These are phyloP conservation scores for Calocybe indica DNA, from an alignment of 768 basidiomycete species.

Conservation along the genomic window DNA sequence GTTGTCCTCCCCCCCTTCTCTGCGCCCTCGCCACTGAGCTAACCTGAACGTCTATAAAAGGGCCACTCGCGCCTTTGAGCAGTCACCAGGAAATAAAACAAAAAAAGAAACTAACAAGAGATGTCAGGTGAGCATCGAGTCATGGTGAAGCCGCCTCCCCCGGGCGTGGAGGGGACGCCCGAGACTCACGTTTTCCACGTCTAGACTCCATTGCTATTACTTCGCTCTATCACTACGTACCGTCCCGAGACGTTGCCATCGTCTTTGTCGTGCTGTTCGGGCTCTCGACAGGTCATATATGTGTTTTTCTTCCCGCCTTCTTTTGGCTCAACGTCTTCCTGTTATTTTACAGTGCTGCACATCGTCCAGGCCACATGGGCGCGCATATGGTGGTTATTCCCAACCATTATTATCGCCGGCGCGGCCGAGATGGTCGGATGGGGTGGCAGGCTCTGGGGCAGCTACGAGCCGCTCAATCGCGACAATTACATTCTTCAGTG, in stretches of 20 bases:
- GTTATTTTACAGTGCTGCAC: constrained; percentile 33
- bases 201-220: too few relatives aligned
- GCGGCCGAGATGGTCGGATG: constrained; percentile 50
- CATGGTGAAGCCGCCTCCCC: too few relatives aligned
- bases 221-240: constrained; percentile 30
- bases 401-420: constrained; percentile 42
- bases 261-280: constrained; percentile 33
- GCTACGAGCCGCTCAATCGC: constrained; percentile 14
- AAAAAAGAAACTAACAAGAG: too few relatives aligned
- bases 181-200: too few relatives aligned
- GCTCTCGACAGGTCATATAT: constrained; percentile 28
- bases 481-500: constrained; percentile 37
- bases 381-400: constrained; percentile 47
- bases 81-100: too few relatives aligned
- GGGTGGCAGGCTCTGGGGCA: constrained; percentile 50
- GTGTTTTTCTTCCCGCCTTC: neutral
- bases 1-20: too few relatives aligned
- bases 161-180: too few relatives aligned
- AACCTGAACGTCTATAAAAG: too few relatives aligned
- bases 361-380: constrained; percentile 34
- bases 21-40: too few relatives aligned
- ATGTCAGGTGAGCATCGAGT: too few relatives aligned
- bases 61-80: too few relatives aligned
- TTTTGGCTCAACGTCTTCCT: neutral
- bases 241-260: constrained; percentile 29